A percentile compares a stretch with the other conserved stretches of the same genome.
phyloP scores from a whole-genome alignment of 805 yeast species.

The Teunomyces barrocoloradensis region DNA sequence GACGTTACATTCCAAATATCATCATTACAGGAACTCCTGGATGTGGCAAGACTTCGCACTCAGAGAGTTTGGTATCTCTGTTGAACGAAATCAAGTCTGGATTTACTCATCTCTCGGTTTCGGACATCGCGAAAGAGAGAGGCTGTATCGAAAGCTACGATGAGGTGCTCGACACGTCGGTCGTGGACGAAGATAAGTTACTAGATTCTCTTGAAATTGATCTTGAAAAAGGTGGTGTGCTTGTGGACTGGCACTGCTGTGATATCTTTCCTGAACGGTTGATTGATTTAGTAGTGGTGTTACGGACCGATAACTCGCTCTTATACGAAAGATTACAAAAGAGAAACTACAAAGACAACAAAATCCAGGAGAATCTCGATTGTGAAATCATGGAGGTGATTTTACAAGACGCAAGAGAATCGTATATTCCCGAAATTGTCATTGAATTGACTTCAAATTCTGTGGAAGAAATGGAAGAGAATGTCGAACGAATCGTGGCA shows the following conservation, averaged over 20 bases:
- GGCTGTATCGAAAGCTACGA: constrained; percentile 83
- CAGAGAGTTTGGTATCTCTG: constrained; percentile 54
- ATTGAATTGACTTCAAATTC: constrained; percentile 74
- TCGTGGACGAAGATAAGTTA: constrained; percentile 90
- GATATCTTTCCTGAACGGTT: constrained; percentile 92
- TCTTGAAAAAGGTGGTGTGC: constrained; percentile 79
- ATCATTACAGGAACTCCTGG: constrained; percentile 96
- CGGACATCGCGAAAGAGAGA: constrained; percentile 77
- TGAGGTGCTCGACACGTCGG: constrained; percentile 76
- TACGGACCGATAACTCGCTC: constrained; percentile 69
- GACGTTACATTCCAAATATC: constrained; percentile 61
- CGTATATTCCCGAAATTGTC: constrained; percentile 76
- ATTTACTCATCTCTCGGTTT: constrained; percentile 59
- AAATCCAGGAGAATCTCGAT: constrained; percentile 88
- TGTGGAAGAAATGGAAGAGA: constrained; percentile 76
- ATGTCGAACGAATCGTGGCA: constrained; percentile 66
- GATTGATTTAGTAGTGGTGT: constrained; percentile 88
- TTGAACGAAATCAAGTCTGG: constrained; percentile 34
- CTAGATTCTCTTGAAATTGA: constrained; percentile 78
- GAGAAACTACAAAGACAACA: constrained; percentile 76
- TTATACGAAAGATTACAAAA: constrained; percentile 73
- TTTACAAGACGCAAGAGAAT: constrained; percentile 79
- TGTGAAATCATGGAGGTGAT: constrained; percentile 97
- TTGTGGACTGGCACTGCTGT: constrained; percentile 97
- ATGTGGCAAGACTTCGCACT: constrained; percentile 80